Evolutionary conservation across 305 asterid species (phyloP), one percentile per base, ranked within the genome.

Genomic region (Caryopteris hybrid): DNA sequence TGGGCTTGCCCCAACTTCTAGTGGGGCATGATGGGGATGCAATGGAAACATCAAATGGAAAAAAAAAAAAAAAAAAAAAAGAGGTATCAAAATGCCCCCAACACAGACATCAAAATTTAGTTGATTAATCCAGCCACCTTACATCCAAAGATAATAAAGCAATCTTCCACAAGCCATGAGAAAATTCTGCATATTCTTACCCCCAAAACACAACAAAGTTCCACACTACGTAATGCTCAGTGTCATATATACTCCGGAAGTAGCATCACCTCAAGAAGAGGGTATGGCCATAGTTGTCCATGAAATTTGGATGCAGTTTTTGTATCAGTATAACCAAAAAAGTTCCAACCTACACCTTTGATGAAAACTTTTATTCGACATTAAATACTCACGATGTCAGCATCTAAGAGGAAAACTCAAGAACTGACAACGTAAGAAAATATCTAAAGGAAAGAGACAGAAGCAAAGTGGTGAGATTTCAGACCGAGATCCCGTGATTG

Each of bases 401-500:
- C 41, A 54, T 65, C 61, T 23, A 33, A 36, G 50, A 14, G 52
- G 46, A 39, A 64, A n/a, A n/a, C n/a, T n/a, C n/a, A n/a, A n/a
- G n/a, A n/a, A n/a, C n/a, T n/a, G n/a, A n/a, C n/a, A n/a, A n/a
- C n/a, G n/a, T n/a, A n/a, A n/a, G n/a, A n/a, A n/a, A n/a, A n/a
- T n/a, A n/a, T n/a, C n/a, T n/a, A n/a, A 62, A 50, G 21, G 22
- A 27, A 45, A 36, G 41, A 56, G 34, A 43, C 13, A 48, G 43
- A 47, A 61, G 36, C 6, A 36, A 64, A 21, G 1, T 5, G 29
- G 71, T 47, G 56, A 61, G 50, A 25, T 43, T 10, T 91, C 85
- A 95, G 78, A 91, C 86, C 8, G 98, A 91, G 61, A 89, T 89
- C 73, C 99, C 97, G 56, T 88, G 83, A 57, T 95, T 89, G 91